These are phyloP conservation scores for Agaricus sinodeliciosus DNA, from an alignment of 768 basidiomycete species.

Conservation along the genomic window DNA sequence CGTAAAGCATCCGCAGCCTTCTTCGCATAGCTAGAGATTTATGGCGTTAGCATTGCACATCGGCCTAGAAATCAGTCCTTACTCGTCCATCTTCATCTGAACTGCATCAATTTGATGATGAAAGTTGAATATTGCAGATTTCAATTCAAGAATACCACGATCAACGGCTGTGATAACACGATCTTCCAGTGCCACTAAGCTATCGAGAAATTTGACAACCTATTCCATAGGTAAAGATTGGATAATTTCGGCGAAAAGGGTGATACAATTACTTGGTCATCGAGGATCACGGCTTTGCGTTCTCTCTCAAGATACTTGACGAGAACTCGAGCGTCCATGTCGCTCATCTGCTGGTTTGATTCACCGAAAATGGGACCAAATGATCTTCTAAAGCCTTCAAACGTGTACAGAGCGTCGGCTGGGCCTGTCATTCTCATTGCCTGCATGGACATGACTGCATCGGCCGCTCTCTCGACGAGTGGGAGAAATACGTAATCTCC, in stretches of 20 bases:
- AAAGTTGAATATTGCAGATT: constrained; percentile 60
- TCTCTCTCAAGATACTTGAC: constrained; percentile 80
- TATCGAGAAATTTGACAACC: constrained; percentile 77
- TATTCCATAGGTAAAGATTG: constrained; percentile 20
- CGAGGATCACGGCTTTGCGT: constrained; percentile 50
- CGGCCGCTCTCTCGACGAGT: constrained; percentile 63
- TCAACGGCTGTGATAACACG: constrained; percentile 71
- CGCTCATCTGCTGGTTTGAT: constrained; percentile 35
- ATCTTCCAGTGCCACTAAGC: constrained; percentile 25
- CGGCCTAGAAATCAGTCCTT: constrained; percentile 17
- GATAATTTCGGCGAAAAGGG: not conserved
- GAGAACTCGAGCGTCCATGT: constrained; percentile 61
- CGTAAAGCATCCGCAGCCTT: constrained; percentile 62
- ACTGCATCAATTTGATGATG: constrained; percentile 63
- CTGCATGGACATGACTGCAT: constrained; percentile 43
- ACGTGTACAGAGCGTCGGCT: constrained; percentile 55
- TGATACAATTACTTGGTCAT: constrained; percentile 53
- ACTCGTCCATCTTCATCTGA: constrained; percentile 72
- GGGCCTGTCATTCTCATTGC: constrained; percentile 35
- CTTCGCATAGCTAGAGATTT: constrained; percentile 47
- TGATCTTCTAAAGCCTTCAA: constrained; percentile 50
- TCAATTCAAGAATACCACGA: constrained; percentile 74
- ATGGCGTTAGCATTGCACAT: not conserved
- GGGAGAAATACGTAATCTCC: constrained; percentile 67
- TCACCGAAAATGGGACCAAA: constrained; percentile 41